Evolutionary conservation across 2,329 filamentous ascomycete genomes (phyloP), one percentile per base, ranked within the genome.

Genomic region (Diaporthe vexans): DNA sequence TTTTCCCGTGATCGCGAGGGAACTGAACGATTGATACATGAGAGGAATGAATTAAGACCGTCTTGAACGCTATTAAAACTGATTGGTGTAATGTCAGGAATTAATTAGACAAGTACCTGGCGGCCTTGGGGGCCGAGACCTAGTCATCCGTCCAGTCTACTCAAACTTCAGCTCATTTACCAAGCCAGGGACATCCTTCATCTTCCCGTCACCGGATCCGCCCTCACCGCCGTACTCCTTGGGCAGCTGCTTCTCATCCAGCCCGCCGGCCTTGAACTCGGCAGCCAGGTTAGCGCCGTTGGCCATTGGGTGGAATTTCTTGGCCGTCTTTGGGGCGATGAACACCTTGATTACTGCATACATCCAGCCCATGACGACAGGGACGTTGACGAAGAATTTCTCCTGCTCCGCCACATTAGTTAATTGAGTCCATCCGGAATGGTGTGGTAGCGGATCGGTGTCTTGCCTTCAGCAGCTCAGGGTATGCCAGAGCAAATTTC

Each of bases 381-480:
- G 96, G 8, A 98, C 94, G 80, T 98, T 98, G 85, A 98, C 94
- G 81, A 98, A 98, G 88, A 95, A 98, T 87, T 98, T 98, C 85
- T 96, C 87, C 75, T 76, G 10, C 80, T 10, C 37, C 43, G 17
- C 11, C 21, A 48, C 15, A 4, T 19, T 4, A 17, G 57, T 75
- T 13, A 74, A 67, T 10, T 15, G 13, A 4, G 11, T 17, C 9
- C 26, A 11, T 35, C 9, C 13, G 24, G 13, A 37, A 15, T 13
- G 4, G n/a, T 19, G 6, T 3, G 40, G 4, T 19, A 1, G 24
- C 26, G 37, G 76, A 33, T 17, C n/a, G 7, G 19, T 15, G 43
- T 21, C 72, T 54, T 52, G 72, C 91, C 79, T 91, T 91, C 65
- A 98, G 89, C 13, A 97, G 91, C 86, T 98, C 96, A 0, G 96